Evolutionary conservation across 768 basidiomycete genomes (phyloP).

Genomic region (Leccinum barrowsii): DNA sequence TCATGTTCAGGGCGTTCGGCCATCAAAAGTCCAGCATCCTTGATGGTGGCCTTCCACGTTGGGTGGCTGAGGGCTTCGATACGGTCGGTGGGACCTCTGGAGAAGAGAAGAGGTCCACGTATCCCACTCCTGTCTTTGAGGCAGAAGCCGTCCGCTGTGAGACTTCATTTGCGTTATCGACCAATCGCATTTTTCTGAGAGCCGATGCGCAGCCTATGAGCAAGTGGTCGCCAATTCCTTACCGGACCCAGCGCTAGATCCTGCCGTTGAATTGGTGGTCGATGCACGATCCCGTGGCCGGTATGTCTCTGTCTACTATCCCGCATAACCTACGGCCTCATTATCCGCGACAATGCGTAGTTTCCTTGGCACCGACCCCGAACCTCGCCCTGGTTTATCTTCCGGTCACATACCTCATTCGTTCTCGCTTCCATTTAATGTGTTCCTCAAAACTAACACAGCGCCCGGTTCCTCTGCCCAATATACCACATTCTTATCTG

Average conservation of each 20-base stretch:
- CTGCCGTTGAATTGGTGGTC: constrained; percentile 64
- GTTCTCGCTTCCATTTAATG: constrained; percentile 76
- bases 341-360: constrained; percentile 38
- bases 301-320: constrained; percentile 36
- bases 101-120: constrained; percentile 32
- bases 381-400: constrained; percentile 83
- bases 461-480: constrained; percentile 35
- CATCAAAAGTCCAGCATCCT: constrained; percentile 84
- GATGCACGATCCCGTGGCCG: constrained; percentile 86
- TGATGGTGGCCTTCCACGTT: constrained; percentile 88
- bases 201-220: constrained; percentile 59
- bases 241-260: constrained; percentile 40
- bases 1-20: constrained; percentile 91
- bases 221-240: constrained; percentile 73
- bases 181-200: constrained; percentile 26
- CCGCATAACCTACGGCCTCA: constrained; percentile 1
- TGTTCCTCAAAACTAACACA: constrained; percentile 53
- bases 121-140: constrained; percentile 54
- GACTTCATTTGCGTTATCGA: constrained; percentile 31
- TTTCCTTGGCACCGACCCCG: constrained; percentile 76
- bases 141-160: constrained; percentile 43
- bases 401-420: constrained; percentile 94
- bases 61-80: constrained; percentile 65
- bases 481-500: constrained; percentile 58
- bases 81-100: constrained; percentile 37